phyloP scores from a whole-genome alignment of 192 early-diverging fungal genomes.

The Powellomyces hirtus region DNA sequence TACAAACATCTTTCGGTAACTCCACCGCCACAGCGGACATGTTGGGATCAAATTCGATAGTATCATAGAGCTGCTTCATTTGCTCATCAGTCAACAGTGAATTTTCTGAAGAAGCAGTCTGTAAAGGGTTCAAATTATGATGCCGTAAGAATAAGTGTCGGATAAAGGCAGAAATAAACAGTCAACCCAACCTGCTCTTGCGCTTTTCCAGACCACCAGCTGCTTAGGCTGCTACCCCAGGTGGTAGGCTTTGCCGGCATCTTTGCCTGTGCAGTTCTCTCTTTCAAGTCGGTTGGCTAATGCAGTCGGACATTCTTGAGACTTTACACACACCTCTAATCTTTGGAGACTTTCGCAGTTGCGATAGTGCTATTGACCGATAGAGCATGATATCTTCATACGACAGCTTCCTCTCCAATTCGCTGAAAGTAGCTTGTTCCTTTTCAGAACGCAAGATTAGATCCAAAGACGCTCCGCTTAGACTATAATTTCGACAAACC shows the following conservation, averaged over 20 bases:
- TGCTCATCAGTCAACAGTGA: conserved; percentile 64
- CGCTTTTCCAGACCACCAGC: conserved; percentile 33
- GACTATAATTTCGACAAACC: conserved; percentile 23
- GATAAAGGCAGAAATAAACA: background rate
- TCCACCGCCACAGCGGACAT: conserved; percentile 53
- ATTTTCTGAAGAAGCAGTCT: background rate
- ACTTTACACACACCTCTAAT: background rate
- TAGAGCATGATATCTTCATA: conserved; percentile 92
- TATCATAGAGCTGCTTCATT: conserved; percentile 85
- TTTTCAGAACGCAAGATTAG: too few relatives aligned
- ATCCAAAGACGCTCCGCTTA: background rate
- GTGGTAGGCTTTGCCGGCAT: conserved; percentile 37
- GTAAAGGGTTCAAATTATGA: too few relatives aligned
- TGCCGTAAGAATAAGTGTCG: too few relatives aligned
- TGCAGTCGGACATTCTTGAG: background rate
- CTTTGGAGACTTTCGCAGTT: conserved; percentile 51
- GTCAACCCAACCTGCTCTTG: conserved; percentile 2
- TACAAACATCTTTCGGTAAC: conserved; percentile 59
- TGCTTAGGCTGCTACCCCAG: conserved; percentile 49
- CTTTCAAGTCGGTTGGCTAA: background rate
- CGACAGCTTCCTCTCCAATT: conserved; percentile 72
- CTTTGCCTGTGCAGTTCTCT: conserved; percentile 18
- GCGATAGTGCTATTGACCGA: conserved; percentile 69
- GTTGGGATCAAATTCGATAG: conserved; percentile 91
- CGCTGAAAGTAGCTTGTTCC: conserved; percentile 47